Evolutionary conservation across 306 rosid genomes (phyloP).

Genomic region (Malus sylvestris): DNA sequence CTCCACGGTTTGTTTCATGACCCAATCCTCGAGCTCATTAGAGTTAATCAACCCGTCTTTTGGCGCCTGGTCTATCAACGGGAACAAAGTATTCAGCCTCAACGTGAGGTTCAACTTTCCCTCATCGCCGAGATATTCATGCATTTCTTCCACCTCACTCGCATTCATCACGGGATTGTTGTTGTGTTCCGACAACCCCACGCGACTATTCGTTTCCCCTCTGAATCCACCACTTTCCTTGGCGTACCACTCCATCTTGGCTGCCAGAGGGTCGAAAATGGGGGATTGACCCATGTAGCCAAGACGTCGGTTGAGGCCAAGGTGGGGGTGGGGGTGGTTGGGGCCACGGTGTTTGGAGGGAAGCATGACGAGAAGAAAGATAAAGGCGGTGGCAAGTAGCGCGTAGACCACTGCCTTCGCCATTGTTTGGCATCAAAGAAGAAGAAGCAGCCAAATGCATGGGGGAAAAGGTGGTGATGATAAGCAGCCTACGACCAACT

Average conservation of each 20-base stretch:
- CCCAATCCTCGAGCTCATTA: constrained; percentile 50
- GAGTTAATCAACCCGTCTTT: constrained; percentile 40
- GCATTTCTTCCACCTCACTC: constrained; percentile 19
- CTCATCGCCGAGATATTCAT: constrained; percentile 20
- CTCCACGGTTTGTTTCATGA: constrained; percentile 34
- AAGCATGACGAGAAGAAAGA: constrained; percentile 23
- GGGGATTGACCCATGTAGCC: constrained; percentile 32
- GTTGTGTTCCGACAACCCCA: background rate
- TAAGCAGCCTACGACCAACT: background rate
- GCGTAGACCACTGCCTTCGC: constrained; percentile 61
- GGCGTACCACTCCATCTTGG: constrained; percentile 15
- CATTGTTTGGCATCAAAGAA: constrained; percentile 25
- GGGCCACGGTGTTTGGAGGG: constrained; percentile 5
- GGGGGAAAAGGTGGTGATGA: constrained; percentile 7
- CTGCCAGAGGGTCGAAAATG: constrained; percentile 44
- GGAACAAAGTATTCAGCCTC: constrained; percentile 57
- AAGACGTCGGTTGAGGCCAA: constrained; percentile 38
- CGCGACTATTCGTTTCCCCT: background rate
- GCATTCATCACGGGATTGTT: background rate
- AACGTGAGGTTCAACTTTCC: constrained; percentile 53
- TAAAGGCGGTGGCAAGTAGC: constrained; percentile 49
- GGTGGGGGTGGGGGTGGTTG: background rate
- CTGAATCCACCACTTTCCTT: constrained; percentile 1
- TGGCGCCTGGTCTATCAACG: constrained; percentile 52
- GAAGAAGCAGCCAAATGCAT: background rate